Evolutionary conservation across 1,139 yeast species (phyloP), one percentile per base, ranked within the genome.

Genomic region (Geotrichum siamense): DNA sequence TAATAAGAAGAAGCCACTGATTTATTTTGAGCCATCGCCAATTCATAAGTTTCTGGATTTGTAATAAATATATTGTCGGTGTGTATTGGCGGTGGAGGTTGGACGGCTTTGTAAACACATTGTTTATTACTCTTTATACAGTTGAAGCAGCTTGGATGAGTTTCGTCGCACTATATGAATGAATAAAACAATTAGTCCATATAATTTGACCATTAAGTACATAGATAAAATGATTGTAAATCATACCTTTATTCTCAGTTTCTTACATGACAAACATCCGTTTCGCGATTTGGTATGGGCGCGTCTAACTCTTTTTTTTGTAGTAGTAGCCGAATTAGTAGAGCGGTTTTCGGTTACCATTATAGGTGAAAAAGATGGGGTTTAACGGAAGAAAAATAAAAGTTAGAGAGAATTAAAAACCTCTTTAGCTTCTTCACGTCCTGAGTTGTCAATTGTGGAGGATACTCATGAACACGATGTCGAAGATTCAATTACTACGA

Each of bases 261-360:
- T 38, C 25, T 41, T 45, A 30, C 48, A 45, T 26, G 48, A 41
- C 20, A 41, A 21, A 30, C 48, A 45, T 15, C 48, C 48, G 32
- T 37, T 37, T 9, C 45, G 43, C 12, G 48, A 45, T 25, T 45
- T 45, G 3, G 45, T 45, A 19, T 45, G 48, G 16, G 45, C 44
- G n/a, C 45, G 22, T 20, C 48, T 17, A 22, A 41, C 22, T 21
- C 48, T 38, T 33, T 43, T 43, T 17, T 43, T 43, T 16, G 10
- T 17, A 16, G n/a, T 21, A 5, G 34, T 19, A 30, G 20, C n/a
- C n/a, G n/a, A n/a, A n/a, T n/a, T n/a, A n/a, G n/a, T n/a, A n/a
- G n/a, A n/a, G n/a, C n/a, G n/a, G n/a, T n/a, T n/a, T n/a, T n/a
- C n/a, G n/a, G n/a, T n/a, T n/a, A n/a, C n/a, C n/a, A n/a, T n/a